Conservation (phyloP, 768 basidiomycete species). For the Collybia sp. region DNA sequence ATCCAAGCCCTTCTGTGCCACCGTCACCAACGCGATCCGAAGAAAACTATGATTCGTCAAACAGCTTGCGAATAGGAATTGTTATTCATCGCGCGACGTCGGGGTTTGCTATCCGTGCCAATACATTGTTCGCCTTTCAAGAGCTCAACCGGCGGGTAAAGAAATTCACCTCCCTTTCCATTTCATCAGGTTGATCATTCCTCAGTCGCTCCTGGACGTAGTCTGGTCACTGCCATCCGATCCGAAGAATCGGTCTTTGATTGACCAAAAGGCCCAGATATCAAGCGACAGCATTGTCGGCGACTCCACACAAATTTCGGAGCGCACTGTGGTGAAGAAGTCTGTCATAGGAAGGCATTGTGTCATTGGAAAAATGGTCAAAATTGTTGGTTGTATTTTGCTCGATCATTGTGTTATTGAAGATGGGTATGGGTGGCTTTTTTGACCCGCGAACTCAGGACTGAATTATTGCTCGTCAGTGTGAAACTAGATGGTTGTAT, state of each 20-base stretch:
- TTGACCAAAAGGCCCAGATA: conserved; percentile 80
- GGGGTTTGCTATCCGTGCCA: conserved; percentile 65
- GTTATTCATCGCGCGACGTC: conserved; percentile 49
- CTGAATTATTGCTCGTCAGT: conserved; percentile 26
- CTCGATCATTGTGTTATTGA: conserved; percentile 87
- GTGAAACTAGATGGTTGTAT: conserved; percentile 76
- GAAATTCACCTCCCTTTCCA: background rate
- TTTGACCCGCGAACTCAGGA: background rate
- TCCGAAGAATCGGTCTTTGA: conserved; percentile 58
- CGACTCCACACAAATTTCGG: conserved; percentile 76
- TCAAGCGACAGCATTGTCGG: conserved; percentile 81
- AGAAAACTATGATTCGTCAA: conserved; percentile 24
- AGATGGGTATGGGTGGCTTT: conserved; percentile 60
- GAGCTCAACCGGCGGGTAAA: conserved; percentile 79
- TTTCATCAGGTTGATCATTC: background rate
- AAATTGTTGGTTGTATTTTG: conserved; percentile 75
- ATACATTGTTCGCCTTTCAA: conserved; percentile 71
- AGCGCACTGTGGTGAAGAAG: conserved; percentile 76
- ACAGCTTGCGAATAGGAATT: conserved; percentile 61
- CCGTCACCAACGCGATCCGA: conserved; percentile 41
- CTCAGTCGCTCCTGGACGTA: conserved; percentile 47
- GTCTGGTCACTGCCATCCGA: conserved; percentile 54
- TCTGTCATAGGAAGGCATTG: conserved; percentile 81
- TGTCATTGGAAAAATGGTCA: conserved; percentile 79
- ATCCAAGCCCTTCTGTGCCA: conserved; percentile 31